These are phyloP conservation scores for Tanacetum coccineum DNA, from an alignment of 129 eudicot species.

Conservation along the genomic window DNA sequence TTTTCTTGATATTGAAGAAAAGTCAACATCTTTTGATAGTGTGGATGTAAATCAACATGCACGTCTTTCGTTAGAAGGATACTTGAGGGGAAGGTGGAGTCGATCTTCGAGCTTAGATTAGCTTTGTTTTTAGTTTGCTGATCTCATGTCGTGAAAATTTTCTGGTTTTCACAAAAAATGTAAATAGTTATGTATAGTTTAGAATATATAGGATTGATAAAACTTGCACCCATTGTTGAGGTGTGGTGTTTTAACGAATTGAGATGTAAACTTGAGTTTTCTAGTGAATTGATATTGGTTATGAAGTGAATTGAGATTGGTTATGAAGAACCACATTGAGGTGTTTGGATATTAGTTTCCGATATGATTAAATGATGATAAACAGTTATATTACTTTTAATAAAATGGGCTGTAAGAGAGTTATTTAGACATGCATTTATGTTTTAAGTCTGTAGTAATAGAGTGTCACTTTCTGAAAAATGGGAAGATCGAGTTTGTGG, in stretches of 20 bases:
- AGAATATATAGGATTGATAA: not conserved
- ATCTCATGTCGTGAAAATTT: not conserved
- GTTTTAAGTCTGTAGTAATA: too few species aligned
- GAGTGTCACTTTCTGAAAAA: too few species aligned
- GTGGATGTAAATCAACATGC: constrained; percentile 13
- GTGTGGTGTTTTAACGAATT: not conserved
- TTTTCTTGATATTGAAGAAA: constrained; percentile 59
- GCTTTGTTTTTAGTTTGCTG: not conserved
- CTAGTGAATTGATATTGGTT: not conserved
- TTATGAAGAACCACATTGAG: not conserved
- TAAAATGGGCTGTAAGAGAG: too few species aligned
- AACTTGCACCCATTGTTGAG: constrained; percentile 1
- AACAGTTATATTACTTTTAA: too few species aligned
- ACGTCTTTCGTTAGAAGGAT: constrained; percentile 55
- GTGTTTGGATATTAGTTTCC: not conserved
- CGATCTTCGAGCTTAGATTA: constrained; percentile 52
- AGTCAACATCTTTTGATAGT: constrained; percentile 53
- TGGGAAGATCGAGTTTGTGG: too few species aligned
- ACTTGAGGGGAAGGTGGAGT: constrained; percentile 70
- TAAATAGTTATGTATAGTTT: constrained; percentile 7
- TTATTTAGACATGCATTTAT: too few species aligned
- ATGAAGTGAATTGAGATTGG: not conserved
- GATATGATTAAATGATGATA: too few species aligned
- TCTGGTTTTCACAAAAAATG: not conserved
- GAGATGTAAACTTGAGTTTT: constrained; percentile 14